Conservation (phyloP, 176 grass and related monocot species). For the Hordeum marinum region DNA sequence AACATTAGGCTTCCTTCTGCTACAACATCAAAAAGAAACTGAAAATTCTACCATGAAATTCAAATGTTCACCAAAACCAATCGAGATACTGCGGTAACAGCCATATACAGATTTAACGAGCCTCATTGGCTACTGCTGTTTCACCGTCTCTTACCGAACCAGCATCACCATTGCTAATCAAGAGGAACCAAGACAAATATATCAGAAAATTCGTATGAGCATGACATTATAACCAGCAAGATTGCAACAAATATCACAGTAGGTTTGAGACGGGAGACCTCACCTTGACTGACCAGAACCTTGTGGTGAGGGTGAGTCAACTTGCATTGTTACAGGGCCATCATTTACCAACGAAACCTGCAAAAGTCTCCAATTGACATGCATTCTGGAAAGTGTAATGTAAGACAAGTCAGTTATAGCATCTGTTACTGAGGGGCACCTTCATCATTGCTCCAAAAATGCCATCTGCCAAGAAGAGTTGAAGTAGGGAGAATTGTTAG, state of each 20-base stretch:
- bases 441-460: slow-evolving; percentile 99
- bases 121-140: slow-evolving; percentile 4
- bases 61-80: not conserved
- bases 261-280: slow-evolving; percentile 3
- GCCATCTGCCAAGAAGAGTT: slow-evolving; percentile 57
- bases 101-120: not conserved
- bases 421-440: slow-evolving; percentile 38
- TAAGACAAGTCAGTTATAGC: slow-evolving; percentile 3
- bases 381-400: not conserved
- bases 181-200: slow-evolving; percentile 1
- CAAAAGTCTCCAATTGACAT: slow-evolving; percentile 29
- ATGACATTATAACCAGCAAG: slow-evolving; percentile 5
- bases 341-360: slow-evolving; percentile 93
- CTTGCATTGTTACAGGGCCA: slow-evolving; percentile 95
- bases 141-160: slow-evolving; percentile 29
- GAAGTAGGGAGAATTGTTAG: slow-evolving; percentile 4
- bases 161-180: slow-evolving; percentile 26
- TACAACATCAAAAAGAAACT: not conserved
- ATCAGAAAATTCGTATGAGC: not conserved
- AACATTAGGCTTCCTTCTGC: not conserved
- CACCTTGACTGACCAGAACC: slow-evolving; percentile 54
- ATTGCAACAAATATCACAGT: not conserved
- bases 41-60: not conserved
- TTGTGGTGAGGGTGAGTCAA: slow-evolving; percentile 60
- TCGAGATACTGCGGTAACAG: not conserved